Conservation (phyloP, 371 early-diverging fungal species). For the Mucor indicus region DNA sequence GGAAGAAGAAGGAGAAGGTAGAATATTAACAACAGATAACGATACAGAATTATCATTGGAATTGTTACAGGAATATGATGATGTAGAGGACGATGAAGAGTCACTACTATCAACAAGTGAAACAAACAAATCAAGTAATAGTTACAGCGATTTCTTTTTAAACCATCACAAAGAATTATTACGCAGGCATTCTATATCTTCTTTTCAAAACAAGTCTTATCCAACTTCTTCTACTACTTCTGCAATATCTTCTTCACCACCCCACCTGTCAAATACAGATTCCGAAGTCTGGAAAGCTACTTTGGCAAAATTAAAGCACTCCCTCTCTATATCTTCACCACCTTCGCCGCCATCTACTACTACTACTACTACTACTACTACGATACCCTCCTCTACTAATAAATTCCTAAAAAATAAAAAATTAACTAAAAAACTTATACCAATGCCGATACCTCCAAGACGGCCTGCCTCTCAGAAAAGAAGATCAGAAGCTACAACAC, state of each 20-base stretch:
- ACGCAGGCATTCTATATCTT: slow-evolving; percentile 38
- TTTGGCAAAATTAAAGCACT: slow-evolving; percentile 13
- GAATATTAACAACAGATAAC: not conserved
- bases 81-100: slow-evolving; percentile 21
- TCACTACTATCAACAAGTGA: slow-evolving; percentile 8
- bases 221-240: slow-evolving; percentile 34
- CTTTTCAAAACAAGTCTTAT: slow-evolving; percentile 25
- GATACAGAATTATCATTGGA: slow-evolving; percentile 1
- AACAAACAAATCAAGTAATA: slow-evolving; percentile 23
- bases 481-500: slow-evolving; percentile 50
- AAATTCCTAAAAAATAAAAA: slow-evolving; percentile 4
- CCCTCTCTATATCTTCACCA: slow-evolving; percentile 11
- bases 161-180: slow-evolving; percentile 16
- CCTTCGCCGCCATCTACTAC: slow-evolving; percentile 14
- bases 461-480: slow-evolving; percentile 27
- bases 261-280: slow-evolving; percentile 18
- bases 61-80: slow-evolving; percentile 21
- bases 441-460: slow-evolving; percentile 45
- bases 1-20: slow-evolving; percentile 6
- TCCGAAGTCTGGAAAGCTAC: slow-evolving; percentile 22
- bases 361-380: not conserved
- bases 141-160: slow-evolving; percentile 6
- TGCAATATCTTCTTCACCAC: slow-evolving; percentile 42
- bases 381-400: not conserved
- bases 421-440: slow-evolving; percentile 25